These are phyloP conservation scores for Isoetes taiwanensis DNA, from an alignment of 75 land plant genomes.

Conservation along the genomic window DNA sequence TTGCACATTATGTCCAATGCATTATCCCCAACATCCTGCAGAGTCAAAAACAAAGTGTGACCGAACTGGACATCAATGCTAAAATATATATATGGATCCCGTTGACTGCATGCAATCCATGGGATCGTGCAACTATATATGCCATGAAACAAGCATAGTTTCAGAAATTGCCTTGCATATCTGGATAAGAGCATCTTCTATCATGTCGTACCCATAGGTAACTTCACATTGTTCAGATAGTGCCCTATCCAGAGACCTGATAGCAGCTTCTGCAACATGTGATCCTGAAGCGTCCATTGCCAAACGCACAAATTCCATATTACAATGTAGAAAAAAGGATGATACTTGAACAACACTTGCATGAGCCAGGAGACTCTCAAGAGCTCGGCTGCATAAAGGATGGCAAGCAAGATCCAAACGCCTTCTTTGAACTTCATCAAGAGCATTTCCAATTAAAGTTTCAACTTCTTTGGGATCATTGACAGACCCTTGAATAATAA, in stretches of 20 bases:
- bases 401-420: constrained; percentile 74
- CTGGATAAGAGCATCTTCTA: too few species aligned
- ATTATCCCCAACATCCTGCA: constrained; percentile 36
- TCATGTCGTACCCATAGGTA: too few species aligned
- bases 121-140: too few species aligned
- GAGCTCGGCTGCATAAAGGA: constrained; percentile 48
- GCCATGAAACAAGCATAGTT: too few species aligned
- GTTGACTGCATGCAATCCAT: too few species aligned
- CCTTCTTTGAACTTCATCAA: constrained; percentile 78
- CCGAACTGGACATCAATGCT: too few species aligned
- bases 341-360: constrained; percentile 47
- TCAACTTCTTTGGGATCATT: constrained; percentile 58
- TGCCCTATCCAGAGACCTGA: constrained; percentile 47
- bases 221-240: too few species aligned
- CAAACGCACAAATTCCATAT: constrained; percentile 35
- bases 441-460: constrained; percentile 57
- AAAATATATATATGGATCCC: too few species aligned
- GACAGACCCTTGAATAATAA: constrained; percentile 23
- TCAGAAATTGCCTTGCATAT: too few species aligned
- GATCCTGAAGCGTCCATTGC: constrained; percentile 69
- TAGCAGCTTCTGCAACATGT: constrained; percentile 76
- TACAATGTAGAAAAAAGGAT: constrained; percentile 41
- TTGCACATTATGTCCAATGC: constrained; percentile 44
- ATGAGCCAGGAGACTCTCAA: constrained; percentile 55
- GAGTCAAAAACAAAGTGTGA: too few species aligned